Evolutionary conservation across 176 grass and related monocot genomes (phyloP).

Genomic region (Aegilops tauschii): DNA sequence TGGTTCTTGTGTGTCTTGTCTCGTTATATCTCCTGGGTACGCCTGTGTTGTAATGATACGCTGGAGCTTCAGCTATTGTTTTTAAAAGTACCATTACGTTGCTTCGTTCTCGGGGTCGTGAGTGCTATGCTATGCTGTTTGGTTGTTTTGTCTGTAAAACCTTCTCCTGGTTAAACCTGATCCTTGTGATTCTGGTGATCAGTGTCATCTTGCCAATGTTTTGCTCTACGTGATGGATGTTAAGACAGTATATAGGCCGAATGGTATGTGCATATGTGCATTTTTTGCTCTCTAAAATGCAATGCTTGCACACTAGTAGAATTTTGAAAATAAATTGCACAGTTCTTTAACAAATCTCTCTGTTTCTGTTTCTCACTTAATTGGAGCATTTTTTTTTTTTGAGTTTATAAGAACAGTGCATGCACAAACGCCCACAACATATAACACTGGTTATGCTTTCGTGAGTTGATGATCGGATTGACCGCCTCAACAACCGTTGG

Average conservation of each 20-base stretch:
- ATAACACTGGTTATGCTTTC: too few species aligned
- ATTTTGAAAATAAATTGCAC: background rate
- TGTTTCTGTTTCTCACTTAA: too few species aligned
- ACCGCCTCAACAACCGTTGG: too few species aligned
- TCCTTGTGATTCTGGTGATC: background rate
- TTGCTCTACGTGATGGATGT: too few species aligned
- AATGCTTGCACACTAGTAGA: background rate
- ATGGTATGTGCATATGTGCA: too few species aligned
- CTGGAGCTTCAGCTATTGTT: constrained; percentile 3
- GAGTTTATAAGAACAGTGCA: too few species aligned
- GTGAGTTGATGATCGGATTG: too few species aligned
- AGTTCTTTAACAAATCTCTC: too few species aligned
- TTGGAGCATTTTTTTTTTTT: too few species aligned
- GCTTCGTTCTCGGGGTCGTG: background rate
- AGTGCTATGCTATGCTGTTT: background rate
- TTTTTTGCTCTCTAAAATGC: too few species aligned
- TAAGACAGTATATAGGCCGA: too few species aligned
- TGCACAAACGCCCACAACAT: too few species aligned
- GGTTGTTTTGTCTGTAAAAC: background rate
- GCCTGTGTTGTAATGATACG: background rate
- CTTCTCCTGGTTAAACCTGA: background rate
- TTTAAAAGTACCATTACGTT: background rate
- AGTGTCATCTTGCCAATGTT: background rate
- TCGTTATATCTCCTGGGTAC: background rate
- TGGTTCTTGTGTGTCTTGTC: background rate